Conservation (phyloP, 345 rosid genomes). For the Eucalyptus erythrocorys region DNA sequence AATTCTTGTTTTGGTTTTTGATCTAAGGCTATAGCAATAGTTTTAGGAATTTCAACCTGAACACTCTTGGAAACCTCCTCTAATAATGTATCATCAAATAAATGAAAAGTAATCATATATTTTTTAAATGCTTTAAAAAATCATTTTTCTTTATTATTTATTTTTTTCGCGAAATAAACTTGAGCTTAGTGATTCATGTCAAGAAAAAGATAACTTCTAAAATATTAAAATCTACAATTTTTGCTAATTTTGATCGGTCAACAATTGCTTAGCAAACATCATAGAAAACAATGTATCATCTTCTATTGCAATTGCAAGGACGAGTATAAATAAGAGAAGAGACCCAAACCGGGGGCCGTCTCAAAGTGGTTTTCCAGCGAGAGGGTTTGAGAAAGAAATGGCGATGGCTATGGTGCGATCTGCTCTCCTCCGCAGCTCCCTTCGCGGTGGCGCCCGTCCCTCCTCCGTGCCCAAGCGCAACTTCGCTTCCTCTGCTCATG, state of each 20-base stretch:
- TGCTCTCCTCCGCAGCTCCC: slow-evolving; percentile 44
- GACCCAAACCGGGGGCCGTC: not conserved
- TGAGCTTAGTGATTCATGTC: not conserved
- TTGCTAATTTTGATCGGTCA: not conserved
- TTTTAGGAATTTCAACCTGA: no score
- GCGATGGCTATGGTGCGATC: slow-evolving; percentile 74
- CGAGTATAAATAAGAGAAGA: not conserved
- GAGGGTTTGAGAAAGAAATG: slow-evolving; percentile 6
- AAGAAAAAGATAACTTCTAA: not conserved
- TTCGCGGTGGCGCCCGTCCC: slow-evolving; percentile 37
- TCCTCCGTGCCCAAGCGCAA: slow-evolving; percentile 46
- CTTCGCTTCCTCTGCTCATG: slow-evolving; percentile 63
- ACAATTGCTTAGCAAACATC: not conserved
- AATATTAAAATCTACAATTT: not conserved
- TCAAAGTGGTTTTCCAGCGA: not conserved
- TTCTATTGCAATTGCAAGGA: not conserved
- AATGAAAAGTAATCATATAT: no score
- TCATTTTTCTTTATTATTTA: no score
- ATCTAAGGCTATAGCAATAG: rapidly evolving
- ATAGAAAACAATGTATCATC: not conserved
- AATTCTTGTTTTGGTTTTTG: no score
- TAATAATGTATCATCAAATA: no score
- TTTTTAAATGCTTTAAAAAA: no score
- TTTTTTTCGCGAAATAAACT: not conserved
- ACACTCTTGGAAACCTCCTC: no score